phyloP scores from a whole-genome alignment of 495 filamentous ascomycete genomes.

The Platismatia glauca region DNA sequence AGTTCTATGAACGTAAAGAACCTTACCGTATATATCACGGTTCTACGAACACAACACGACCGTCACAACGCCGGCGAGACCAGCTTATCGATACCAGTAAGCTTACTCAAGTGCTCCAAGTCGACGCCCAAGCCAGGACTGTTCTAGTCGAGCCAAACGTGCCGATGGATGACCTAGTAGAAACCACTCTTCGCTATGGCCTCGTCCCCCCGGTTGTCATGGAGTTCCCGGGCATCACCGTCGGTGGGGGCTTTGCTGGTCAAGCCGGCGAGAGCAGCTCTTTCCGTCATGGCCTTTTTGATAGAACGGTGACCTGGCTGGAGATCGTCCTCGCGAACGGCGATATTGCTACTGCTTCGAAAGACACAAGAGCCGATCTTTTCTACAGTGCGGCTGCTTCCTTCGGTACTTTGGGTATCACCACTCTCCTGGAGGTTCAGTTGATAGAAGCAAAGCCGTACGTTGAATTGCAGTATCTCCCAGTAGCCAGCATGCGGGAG shows the following conservation, averaged over 20 bases:
- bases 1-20: conserved; percentile 48
- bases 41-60: conserved; percentile 65
- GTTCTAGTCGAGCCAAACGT: conserved; percentile 47
- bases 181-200: conserved; percentile 33
- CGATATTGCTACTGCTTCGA: conserved; percentile 37
- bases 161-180: conserved; percentile 41
- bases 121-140: conserved; percentile 36
- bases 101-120: conserved; percentile 45
- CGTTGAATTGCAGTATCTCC: conserved; percentile 42
- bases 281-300: conserved; percentile 49
- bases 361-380: conserved; percentile 35
- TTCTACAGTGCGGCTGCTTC: conserved; percentile 44
- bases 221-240: conserved; percentile 51
- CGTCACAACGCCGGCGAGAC: conserved; percentile 31
- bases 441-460: conserved; percentile 38
- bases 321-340: conserved; percentile 50
- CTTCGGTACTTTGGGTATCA: conserved; percentile 45
- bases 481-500: conserved; percentile 26
- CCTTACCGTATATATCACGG: conserved; percentile 73
- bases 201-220: conserved; percentile 48
- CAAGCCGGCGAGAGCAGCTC: conserved; percentile 47
- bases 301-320: conserved; percentile 38
- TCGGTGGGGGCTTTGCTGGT: conserved; percentile 49
- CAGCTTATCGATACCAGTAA: conserved; percentile 46
- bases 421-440: conserved; percentile 44